Conservation (phyloP, 2,329 filamentous ascomycete genomes). For the Claviceps monticola region DNA sequence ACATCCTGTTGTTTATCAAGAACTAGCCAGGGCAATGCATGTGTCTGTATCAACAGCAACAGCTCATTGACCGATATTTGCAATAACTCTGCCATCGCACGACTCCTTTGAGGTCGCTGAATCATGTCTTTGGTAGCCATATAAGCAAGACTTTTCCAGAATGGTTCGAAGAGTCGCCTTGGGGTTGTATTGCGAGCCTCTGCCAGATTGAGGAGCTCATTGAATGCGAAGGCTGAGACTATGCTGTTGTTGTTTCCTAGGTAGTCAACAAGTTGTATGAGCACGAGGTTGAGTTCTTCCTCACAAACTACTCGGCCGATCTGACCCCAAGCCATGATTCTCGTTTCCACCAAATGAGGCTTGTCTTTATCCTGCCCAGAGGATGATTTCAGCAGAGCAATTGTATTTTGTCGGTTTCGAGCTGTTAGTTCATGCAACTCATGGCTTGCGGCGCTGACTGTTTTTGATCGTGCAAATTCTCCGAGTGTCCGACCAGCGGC, state of each 20-base stretch:
- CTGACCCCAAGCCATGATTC: constrained; percentile 75
- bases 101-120: constrained; percentile 66
- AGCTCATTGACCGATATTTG: constrained; percentile 63
- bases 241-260: constrained; percentile 72
- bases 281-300: constrained; percentile 72
- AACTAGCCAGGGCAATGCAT: constrained; percentile 79
- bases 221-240: constrained; percentile 67
- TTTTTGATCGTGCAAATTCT: constrained; percentile 40
- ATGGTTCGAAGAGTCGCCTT: constrained; percentile 64
- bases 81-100: constrained; percentile 68
- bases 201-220: constrained; percentile 65
- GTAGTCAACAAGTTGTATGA: constrained; percentile 75
- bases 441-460: constrained; percentile 3
- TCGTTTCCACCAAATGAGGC: constrained; percentile 62
- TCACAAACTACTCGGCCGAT: constrained; percentile 64
- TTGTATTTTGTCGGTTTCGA: constrained; percentile 47
- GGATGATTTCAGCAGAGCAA: constrained; percentile 58
- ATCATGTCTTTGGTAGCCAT: constrained; percentile 71
- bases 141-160: constrained; percentile 77
- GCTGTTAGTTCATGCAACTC: constrained; percentile 13
- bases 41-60: constrained; percentile 59
- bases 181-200: constrained; percentile 47
- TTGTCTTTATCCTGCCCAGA: constrained; percentile 49
- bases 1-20: constrained; percentile 64
- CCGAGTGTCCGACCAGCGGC: constrained; percentile 58